Conservation (phyloP, 495 filamentous ascomycete genomes). For the Tuber microsphaerosporum region DNA sequence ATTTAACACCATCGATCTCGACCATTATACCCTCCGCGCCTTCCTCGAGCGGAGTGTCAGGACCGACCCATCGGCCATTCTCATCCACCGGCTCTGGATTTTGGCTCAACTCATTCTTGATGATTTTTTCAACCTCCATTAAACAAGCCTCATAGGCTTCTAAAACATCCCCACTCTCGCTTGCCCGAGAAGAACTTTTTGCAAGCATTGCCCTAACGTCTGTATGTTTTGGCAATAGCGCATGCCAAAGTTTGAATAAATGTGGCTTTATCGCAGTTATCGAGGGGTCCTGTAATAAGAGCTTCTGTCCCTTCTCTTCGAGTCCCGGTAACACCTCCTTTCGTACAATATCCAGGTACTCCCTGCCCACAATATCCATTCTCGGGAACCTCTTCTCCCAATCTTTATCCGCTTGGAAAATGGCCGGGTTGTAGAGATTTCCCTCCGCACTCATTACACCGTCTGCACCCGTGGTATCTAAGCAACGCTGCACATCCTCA, state of each 20-base stretch:
- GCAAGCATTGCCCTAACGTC: constrained; percentile 78
- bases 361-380: constrained; percentile 75
- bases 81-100: constrained; percentile 53
- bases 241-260: constrained; percentile 81
- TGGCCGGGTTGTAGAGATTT: constrained; percentile 79
- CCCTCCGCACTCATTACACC: constrained; percentile 94
- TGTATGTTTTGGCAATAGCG: constrained; percentile 67
- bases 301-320: constrained; percentile 44
- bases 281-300: constrained; percentile 57
- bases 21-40: constrained; percentile 41
- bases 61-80: constrained; percentile 38
- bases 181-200: constrained; percentile 55
- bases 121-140: constrained; percentile 58
- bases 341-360: constrained; percentile 86
- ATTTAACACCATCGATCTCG: constrained; percentile 20
- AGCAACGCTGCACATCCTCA: constrained; percentile 69
- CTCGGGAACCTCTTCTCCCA: constrained; percentile 90
- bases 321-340: constrained; percentile 57
- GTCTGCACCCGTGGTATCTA: constrained; percentile 81
- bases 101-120: constrained; percentile 61
- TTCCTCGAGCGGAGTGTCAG: constrained; percentile 37
- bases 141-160: constrained; percentile 64
- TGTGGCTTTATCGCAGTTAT: constrained; percentile 81
- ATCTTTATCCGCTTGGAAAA: constrained; percentile 76
- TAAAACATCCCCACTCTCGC: constrained; percentile 41